These are phyloP conservation scores for Cryoendolithus antarcticus DNA, from an alignment of 2,329 filamentous ascomycete genomes.

Conservation along the genomic window DNA sequence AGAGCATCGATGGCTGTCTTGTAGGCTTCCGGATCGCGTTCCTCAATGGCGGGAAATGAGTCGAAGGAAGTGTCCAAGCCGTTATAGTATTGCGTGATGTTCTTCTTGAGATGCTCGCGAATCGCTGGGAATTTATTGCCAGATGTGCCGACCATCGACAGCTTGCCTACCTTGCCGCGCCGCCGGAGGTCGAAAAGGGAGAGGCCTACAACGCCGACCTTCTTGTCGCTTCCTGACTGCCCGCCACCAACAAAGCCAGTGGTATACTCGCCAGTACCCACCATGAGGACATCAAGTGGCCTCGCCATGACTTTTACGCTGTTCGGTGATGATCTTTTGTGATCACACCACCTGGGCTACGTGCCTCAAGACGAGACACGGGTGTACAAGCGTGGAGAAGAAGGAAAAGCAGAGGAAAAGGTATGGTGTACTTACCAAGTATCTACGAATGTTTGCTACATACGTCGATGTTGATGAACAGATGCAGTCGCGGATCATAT, in stretches of 20 bases:
- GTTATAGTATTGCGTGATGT: constrained; percentile 83
- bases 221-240: constrained; percentile 83
- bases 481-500: too few relatives aligned
- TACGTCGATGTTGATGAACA: too few relatives aligned
- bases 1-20: constrained; percentile 79
- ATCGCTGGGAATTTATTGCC: constrained; percentile 87
- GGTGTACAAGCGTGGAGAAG: too few relatives aligned
- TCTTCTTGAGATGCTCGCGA: constrained; percentile 73
- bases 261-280: constrained; percentile 93
- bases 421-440: too few relatives aligned
- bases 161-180: constrained; percentile 72
- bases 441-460: too few relatives aligned
- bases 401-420: too few relatives aligned
- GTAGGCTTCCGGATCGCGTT: constrained; percentile 68
- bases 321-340: too few relatives aligned
- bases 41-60: constrained; percentile 65
- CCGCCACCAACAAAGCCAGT: constrained; percentile 82
- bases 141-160: constrained; percentile 83
- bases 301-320: too few relatives aligned
- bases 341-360: too few relatives aligned
- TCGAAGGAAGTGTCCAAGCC: constrained; percentile 74
- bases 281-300: constrained; percentile 39
- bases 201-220: constrained; percentile 84
- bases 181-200: constrained; percentile 81
- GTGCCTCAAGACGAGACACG: too few relatives aligned